These are phyloP conservation scores for Penicillium palitans DNA, from an alignment of 2,329 filamentous ascomycete genomes.

Conservation along the genomic window DNA sequence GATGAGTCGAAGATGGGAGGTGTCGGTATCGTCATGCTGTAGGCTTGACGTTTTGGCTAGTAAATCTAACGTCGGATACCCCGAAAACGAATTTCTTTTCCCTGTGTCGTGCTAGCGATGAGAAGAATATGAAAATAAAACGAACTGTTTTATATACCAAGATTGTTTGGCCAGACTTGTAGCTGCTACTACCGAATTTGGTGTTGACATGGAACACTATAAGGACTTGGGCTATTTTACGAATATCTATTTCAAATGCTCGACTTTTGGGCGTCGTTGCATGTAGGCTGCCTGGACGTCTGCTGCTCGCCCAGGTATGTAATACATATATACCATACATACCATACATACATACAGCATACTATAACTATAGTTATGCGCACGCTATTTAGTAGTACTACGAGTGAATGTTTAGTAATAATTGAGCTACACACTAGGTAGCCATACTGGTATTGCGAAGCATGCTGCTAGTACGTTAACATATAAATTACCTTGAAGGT, in stretches of 20 bases:
- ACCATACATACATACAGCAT: too few relatives aligned
- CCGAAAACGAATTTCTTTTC: conserved; percentile 16
- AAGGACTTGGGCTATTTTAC: too few relatives aligned
- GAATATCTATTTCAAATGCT: neutral
- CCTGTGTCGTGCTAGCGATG: conserved; percentile 7
- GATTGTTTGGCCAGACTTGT: neutral
- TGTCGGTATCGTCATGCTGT: conserved; percentile 84
- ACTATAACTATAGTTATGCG: too few relatives aligned
- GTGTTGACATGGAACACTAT: neutral
- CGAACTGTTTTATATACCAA: neutral
- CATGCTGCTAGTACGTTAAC: too few relatives aligned
- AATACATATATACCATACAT: too few relatives aligned
- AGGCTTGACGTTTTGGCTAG: conserved; percentile 21
- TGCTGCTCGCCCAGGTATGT: neutral
- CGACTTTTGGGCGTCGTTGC: too few relatives aligned
- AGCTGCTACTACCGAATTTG: neutral
- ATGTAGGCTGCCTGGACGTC: neutral
- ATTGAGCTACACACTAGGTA: too few relatives aligned
- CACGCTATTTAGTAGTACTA: too few relatives aligned
- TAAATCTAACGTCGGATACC: conserved; percentile 17
- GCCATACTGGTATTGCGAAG: too few relatives aligned
- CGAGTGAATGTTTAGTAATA: too few relatives aligned
- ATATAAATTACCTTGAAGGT: too few relatives aligned
- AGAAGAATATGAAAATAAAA: conserved; percentile 2
- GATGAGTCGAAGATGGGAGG: conserved; percentile 79